Conservation (phyloP, 345 rosid genomes). For the Citrus inodora region DNA sequence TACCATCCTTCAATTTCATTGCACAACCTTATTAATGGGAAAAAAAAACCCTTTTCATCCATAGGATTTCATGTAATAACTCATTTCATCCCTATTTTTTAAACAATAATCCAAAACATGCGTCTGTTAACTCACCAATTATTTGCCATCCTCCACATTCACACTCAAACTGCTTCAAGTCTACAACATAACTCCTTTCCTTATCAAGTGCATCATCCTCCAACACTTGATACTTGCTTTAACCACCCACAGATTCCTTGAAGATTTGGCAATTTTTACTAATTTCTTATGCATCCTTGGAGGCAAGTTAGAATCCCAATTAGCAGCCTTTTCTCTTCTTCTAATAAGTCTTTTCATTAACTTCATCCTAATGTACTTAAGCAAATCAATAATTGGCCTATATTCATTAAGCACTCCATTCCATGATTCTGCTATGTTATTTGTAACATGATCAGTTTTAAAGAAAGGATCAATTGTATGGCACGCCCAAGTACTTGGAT, state of each 20-base stretch:
- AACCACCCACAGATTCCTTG: background rate
- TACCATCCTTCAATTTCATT: too few relatives aligned
- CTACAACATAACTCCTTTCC: background rate
- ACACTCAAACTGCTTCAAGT: background rate
- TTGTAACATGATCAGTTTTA: background rate
- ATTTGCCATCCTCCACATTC: background rate
- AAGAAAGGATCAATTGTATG: background rate
- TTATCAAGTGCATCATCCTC: background rate
- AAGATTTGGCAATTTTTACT: background rate
- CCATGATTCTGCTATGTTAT: background rate
- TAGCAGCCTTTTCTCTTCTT: background rate
- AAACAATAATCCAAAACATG: too few relatives aligned
- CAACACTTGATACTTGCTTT: background rate
- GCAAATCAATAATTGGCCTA: background rate
- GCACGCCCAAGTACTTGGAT: background rate
- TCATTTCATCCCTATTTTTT: too few relatives aligned
- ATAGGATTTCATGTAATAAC: too few relatives aligned
- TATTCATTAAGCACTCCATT: background rate
- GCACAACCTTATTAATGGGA: too few relatives aligned
- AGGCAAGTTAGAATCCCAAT: background rate
- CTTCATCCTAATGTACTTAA: background rate
- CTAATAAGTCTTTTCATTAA: background rate
- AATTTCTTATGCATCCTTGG: background rate
- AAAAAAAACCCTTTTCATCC: too few relatives aligned
- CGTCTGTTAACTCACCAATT: background rate